Evolutionary conservation across 345 rosid species (phyloP).

Genomic region (Zanthoxylum bungeanum): DNA sequence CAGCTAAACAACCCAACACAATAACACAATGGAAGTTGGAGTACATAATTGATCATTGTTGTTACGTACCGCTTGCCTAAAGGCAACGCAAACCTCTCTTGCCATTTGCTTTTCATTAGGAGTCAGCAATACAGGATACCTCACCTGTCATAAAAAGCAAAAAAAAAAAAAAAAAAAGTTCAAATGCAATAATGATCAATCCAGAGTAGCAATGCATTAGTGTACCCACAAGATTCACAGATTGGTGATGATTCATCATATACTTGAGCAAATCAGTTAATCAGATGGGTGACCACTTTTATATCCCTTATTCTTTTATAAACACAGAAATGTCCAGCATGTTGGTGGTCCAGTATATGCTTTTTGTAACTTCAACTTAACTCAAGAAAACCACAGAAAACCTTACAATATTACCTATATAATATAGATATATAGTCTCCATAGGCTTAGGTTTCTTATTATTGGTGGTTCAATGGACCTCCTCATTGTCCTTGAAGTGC

Average conservation of each 20-base stretch:
- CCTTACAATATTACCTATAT: not conserved
- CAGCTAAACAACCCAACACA: conserved; percentile 1
- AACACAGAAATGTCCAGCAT: too few species aligned
- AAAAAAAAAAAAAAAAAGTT: conserved; percentile 11
- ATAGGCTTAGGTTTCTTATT: not conserved
- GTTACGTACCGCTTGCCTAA: conserved; percentile 87
- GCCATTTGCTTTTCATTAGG: conserved; percentile 99
- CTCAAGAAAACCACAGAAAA: not conserved
- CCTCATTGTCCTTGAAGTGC: not conserved
- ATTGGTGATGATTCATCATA: not conserved
- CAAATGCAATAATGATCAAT: not conserved
- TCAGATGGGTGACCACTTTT: not conserved
- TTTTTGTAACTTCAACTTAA: not conserved
- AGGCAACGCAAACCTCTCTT: conserved; percentile 93
- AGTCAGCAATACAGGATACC: conserved; percentile 86
- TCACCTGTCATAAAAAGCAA: conserved; percentile 47
- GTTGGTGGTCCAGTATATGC: not conserved
- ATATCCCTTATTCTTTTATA: too few species aligned
- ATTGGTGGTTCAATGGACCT: not conserved
- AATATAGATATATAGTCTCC: not conserved
- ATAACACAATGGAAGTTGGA: not conserved
- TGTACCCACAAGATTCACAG: not conserved
- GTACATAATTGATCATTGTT: not conserved
- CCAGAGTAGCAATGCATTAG: not conserved
- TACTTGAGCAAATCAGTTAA: not conserved